phyloP scores from a whole-genome alignment of 2,329 filamentous ascomycete genomes.

The Dactylellina haptotyla region DNA sequence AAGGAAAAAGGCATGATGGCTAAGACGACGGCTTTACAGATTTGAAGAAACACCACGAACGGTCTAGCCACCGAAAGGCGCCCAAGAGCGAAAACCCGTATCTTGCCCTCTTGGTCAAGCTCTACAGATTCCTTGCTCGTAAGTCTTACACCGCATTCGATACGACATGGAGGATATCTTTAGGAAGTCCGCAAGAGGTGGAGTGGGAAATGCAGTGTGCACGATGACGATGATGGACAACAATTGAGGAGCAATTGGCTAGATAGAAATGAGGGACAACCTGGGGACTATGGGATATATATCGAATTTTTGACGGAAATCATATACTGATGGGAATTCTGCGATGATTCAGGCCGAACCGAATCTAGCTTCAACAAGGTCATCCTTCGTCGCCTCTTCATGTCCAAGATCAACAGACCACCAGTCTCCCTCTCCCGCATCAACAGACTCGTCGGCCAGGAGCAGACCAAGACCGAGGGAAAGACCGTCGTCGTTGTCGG shows the following conservation, averaged over 20 bases:
- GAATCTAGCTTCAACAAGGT: conserved; percentile 99
- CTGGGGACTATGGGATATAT: neutral
- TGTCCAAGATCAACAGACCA: conserved; percentile 97
- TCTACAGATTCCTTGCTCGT: conserved; percentile 96
- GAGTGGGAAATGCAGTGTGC: conserved; percentile 35
- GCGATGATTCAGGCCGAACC: conserved; percentile 70
- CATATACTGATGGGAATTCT: conserved; percentile 41
- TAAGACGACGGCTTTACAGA: conserved; percentile 59
- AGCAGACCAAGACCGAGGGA: conserved; percentile 68
- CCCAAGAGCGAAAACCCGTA: conserved; percentile 99
- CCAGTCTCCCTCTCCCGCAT: conserved; percentile 95
- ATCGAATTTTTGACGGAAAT: conserved; percentile 16
- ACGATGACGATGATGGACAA: conserved; percentile 52
- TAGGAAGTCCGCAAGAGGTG: conserved; percentile 25
- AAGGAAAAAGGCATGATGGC: conserved; percentile 11
- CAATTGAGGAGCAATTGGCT: too few species aligned
- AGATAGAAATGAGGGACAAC: neutral
- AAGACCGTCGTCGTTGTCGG: conserved; percentile 95
- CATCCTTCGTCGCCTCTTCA: conserved; percentile 95
- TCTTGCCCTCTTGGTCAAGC: conserved; percentile 96
- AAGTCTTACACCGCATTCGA: conserved; percentile 66
- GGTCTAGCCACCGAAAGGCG: conserved; percentile 82
- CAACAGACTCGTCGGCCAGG: conserved; percentile 70
- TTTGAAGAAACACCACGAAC: conserved; percentile 72
- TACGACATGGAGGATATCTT: conserved; percentile 3